Base-by-base conservation (phyloP, 805 yeast species). In the Saturnispora galanensis region DNA sequence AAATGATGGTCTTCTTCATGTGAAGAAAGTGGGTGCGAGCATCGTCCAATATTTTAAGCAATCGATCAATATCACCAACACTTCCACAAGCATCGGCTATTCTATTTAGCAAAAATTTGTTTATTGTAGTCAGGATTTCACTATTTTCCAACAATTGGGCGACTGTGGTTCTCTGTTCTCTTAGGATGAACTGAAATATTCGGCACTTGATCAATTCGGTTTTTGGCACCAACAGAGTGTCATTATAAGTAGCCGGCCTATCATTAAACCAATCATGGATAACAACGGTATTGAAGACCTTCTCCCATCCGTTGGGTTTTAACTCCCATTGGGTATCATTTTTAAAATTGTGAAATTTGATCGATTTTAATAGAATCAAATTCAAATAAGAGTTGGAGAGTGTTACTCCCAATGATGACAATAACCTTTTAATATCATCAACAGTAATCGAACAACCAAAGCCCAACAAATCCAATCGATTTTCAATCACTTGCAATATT, bases 11-110 rank as follows among this genome's bases (percentile, higher is more conserved):
- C 33, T 18, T 36, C 28, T 42, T 42, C 37, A 42, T 31, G 13
- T 9, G 15, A 9, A 18, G 11, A 15, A 42, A 42, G 4, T 15
- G 31, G n/a, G 26, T n/a, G n/a, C 41, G 31, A 31, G 30, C 32
- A 13, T 6, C 15, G 15, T n/a, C 31, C 7, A 42, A 10, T 15
- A 36, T 13, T 5, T 42, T 15, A 2, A 37, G 3, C 4, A 42
- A n/a, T 10, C 4, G 10, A 10, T 31, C 31, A 13, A 31, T 28
- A 10, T 13, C 21, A n/a, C 15, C 17, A 18, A 37, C 28, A 37
- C 41, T 42, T 26, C 45, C 45, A 42, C 45, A 42, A 42, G 45
- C 33, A 10, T 31, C 31, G 21, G 16, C 31, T 13, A 42, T 31
- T 21, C 26, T 37, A 15, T 18, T 12, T 11, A 42, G 38, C 31